Percentiles rank a stretch among this genome's conserved stretches.
phyloP scores from a whole-genome alignment of 495 filamentous ascomycete genomes.

The Geoglossum glabrum region DNA sequence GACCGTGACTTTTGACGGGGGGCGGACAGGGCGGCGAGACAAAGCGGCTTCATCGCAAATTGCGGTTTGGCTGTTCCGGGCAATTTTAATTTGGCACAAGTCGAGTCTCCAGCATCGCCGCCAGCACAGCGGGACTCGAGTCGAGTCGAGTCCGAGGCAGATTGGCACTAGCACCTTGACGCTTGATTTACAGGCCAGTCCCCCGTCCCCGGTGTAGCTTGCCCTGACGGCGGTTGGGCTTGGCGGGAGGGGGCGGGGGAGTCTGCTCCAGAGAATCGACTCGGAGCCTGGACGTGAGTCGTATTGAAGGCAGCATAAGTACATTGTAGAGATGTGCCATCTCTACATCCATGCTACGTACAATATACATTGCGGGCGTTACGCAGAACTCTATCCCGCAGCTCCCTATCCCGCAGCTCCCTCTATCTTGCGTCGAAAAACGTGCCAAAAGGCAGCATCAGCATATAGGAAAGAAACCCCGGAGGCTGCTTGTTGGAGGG shows the following conservation, averaged over 20 bases:
- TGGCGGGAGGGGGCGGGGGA: no score
- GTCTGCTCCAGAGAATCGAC: no score
- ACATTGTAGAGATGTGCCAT: not conserved
- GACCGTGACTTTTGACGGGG: not conserved
- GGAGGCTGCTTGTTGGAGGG: not conserved
- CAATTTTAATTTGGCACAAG: not conserved
- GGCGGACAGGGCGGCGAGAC: not conserved
- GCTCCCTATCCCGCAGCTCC: not conserved
- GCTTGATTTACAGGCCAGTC: no score
- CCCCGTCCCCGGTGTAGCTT: no score
- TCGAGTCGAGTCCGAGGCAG: no score
- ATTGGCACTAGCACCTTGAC: no score
- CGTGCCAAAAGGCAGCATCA: not conserved
- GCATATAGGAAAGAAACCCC: not conserved
- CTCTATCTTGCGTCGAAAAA: not conserved
- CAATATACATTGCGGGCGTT: not conserved
- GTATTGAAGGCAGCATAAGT: not conserved
- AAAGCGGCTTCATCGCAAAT: not conserved
- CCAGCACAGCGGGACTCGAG: not conserved
- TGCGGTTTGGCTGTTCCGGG: not conserved
- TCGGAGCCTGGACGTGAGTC: not conserved
- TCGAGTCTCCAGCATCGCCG: not conserved
- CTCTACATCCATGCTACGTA: not conserved
- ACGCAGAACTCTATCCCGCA: not conserved
- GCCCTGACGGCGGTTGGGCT: no score